phyloP scores from a whole-genome alignment of 768 basidiomycete species.

The Boletus subcaerulescens region DNA sequence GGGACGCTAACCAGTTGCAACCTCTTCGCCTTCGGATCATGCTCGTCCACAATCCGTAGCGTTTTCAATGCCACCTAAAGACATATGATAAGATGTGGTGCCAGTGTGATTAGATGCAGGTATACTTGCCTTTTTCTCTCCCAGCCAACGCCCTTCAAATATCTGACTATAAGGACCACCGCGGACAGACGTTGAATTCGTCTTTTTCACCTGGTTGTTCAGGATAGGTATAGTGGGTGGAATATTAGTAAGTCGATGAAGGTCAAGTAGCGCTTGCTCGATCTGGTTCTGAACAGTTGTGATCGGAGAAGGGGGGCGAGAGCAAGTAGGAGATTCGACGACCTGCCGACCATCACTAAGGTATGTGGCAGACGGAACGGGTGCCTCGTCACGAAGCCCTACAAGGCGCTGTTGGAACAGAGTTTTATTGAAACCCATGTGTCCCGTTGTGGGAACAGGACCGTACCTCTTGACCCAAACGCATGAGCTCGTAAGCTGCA shows the following conservation, averaged over 20 bases:
- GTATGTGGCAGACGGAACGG: slow-evolving; percentile 7
- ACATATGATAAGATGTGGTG: background rate
- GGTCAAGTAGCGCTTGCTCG: slow-evolving; percentile 43
- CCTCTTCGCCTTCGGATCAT: slow-evolving; percentile 42
- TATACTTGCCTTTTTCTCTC: slow-evolving; percentile 43
- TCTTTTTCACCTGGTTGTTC: slow-evolving; percentile 49
- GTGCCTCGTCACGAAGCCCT: slow-evolving; percentile 2
- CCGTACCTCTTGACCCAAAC: slow-evolving; percentile 47
- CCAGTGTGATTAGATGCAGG: background rate
- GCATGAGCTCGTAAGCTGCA: slow-evolving; percentile 49
- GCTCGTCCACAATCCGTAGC: slow-evolving; percentile 43
- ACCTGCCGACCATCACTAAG: slow-evolving; percentile 20
- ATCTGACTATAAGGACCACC: slow-evolving; percentile 56
- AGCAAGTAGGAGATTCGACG: slow-evolving; percentile 21
- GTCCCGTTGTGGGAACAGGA: background rate
- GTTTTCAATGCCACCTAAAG: slow-evolving; percentile 57
- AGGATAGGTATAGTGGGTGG: slow-evolving; percentile 52
- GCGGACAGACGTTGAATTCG: slow-evolving; percentile 36
- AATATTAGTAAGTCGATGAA: slow-evolving; percentile 51
- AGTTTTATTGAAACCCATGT: background rate
- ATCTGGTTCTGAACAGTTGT: slow-evolving; percentile 36
- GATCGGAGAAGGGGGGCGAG: slow-evolving; percentile 21
- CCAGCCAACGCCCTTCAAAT: slow-evolving; percentile 53
- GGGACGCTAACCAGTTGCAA: slow-evolving; percentile 30
- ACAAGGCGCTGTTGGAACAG: slow-evolving; percentile 22